Percentiles rank a stretch among this genome's conserved stretches.
phyloP scores from a whole-genome alignment of 176 grass and related monocot species.

The Pontederia crassipes region DNA sequence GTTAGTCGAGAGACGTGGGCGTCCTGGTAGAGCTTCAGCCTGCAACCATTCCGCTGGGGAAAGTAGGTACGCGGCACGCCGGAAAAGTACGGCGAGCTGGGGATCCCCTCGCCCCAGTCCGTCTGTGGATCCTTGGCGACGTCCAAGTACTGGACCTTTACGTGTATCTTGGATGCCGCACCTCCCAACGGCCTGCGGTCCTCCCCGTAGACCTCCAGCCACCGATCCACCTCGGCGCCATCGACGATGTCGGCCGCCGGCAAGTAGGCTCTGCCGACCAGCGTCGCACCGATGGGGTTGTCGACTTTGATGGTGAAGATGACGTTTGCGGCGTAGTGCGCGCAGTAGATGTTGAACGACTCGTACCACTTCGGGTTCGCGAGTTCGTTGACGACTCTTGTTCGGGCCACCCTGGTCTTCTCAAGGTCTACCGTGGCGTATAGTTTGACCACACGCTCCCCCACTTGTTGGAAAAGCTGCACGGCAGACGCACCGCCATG shows the following conservation, averaged over 20 bases:
- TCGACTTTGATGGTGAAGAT: conserved; percentile 78
- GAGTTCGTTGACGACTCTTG: conserved; percentile 19
- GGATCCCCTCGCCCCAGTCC: conserved; percentile 39
- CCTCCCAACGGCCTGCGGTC: conserved; percentile 28
- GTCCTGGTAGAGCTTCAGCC: conserved; percentile 66
- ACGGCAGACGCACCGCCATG: background rate
- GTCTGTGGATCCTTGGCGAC: conserved; percentile 27
- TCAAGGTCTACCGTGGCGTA: conserved; percentile 89
- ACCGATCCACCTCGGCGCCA: conserved; percentile 24
- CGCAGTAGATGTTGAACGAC: conserved; percentile 75
- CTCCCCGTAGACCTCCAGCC: conserved; percentile 43
- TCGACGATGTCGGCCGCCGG: conserved; percentile 12
- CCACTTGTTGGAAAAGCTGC: conserved; percentile 7
- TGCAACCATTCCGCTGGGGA: conserved; percentile 35
- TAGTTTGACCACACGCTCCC: conserved; percentile 29
- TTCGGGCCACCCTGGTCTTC: conserved; percentile 66
- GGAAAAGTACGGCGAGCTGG: background rate
- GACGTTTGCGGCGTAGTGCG: conserved; percentile 48
- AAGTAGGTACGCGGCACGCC: conserved; percentile 75
- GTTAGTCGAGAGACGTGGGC: conserved; percentile 30
- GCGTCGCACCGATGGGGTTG: conserved; percentile 41
- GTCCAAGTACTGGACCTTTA: conserved; percentile 39
- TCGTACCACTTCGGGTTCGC: conserved; percentile 42
- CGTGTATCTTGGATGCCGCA: conserved; percentile 36
- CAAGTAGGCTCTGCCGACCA: conserved; percentile 72